Evolutionary conservation across 805 yeast species (phyloP).

Genomic region (Clavispora phyllophila): DNA sequence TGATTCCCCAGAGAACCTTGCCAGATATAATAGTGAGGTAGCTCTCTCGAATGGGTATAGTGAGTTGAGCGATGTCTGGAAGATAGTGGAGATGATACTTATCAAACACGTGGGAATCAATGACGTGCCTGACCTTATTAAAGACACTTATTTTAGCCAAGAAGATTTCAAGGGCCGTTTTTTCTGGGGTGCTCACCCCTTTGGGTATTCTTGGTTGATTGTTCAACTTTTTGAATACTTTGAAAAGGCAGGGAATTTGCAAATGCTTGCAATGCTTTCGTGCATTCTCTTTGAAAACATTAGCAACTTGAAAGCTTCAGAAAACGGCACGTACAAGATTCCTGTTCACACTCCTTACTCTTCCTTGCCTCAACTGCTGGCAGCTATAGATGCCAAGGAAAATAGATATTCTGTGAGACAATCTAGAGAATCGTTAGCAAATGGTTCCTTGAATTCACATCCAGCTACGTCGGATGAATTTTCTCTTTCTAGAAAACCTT

Average conservation of each 20-base stretch:
- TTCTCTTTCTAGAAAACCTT: conserved; percentile 8
- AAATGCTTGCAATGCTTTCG: conserved; percentile 86
- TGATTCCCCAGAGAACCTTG: conserved; percentile 57
- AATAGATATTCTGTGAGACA: neutral
- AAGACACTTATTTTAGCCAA: conserved; percentile 2
- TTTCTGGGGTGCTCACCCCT: conserved; percentile 79
- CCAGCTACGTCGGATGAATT: neutral
- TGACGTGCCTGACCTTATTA: conserved; percentile 7
- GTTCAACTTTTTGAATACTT: conserved; percentile 58
- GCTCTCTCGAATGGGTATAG: conserved; percentile 58
- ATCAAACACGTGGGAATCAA: conserved; percentile 28
- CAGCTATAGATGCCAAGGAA: conserved; percentile 4
- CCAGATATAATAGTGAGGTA: conserved; percentile 64
- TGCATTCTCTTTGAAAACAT: conserved; percentile 57
- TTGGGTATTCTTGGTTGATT: conserved; percentile 66
- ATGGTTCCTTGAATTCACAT: neutral
- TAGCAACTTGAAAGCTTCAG: conserved; percentile 3
- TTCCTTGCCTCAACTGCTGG: conserved; percentile 26
- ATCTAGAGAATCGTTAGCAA: neutral
- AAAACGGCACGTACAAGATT: conserved; percentile 20
- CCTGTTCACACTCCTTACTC: conserved; percentile 47
- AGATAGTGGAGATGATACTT: conserved; percentile 44
- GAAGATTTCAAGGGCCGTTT: conserved; percentile 25
- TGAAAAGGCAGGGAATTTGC: conserved; percentile 62
- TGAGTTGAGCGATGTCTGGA: conserved; percentile 76